These are phyloP conservation scores for Kwoniella pini DNA, from an alignment of 768 basidiomycete species.

Conservation along the genomic window DNA sequence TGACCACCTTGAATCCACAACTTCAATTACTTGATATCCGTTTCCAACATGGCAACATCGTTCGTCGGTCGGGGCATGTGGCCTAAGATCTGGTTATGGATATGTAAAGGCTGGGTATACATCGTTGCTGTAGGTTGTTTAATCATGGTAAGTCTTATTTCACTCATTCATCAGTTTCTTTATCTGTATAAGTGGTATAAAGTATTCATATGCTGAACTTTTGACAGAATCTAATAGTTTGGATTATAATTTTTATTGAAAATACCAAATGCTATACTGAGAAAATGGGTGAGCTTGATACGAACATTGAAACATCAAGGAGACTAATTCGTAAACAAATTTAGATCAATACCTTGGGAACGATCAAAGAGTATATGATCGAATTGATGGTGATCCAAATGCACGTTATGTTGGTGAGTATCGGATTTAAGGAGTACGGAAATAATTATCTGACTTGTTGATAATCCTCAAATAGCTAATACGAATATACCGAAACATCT, in stretches of 20 bases:
- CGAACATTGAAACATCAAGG: no score
- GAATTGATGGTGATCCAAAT: conserved; percentile 21
- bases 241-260: conserved; percentile 40
- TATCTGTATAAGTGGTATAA: no score
- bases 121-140: conserved; percentile 35
- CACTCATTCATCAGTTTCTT: background rate
- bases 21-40: no score
- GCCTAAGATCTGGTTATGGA: conserved; percentile 25
- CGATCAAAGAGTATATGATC: conserved; percentile 25
- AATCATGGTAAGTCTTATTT: conserved; percentile 30
- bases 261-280: conserved; percentile 34
- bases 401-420: conserved; percentile 31
- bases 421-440: no score
- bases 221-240: no score
- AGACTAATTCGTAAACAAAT: background rate
- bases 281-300: conserved; percentile 29
- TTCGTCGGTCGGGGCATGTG: conserved; percentile 24
- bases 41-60: conserved; percentile 21
- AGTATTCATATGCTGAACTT: no score
- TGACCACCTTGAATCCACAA: no score
- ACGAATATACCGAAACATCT: conserved; percentile 51
- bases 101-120: conserved; percentile 35
- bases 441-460: no score
- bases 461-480: conserved; percentile 17
- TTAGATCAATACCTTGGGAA: conserved; percentile 36